Evolutionary conservation across 2,329 filamentous ascomycete species (phyloP), one percentile per base, ranked within the genome.

Genomic region (Sporothrix schenckii): DNA sequence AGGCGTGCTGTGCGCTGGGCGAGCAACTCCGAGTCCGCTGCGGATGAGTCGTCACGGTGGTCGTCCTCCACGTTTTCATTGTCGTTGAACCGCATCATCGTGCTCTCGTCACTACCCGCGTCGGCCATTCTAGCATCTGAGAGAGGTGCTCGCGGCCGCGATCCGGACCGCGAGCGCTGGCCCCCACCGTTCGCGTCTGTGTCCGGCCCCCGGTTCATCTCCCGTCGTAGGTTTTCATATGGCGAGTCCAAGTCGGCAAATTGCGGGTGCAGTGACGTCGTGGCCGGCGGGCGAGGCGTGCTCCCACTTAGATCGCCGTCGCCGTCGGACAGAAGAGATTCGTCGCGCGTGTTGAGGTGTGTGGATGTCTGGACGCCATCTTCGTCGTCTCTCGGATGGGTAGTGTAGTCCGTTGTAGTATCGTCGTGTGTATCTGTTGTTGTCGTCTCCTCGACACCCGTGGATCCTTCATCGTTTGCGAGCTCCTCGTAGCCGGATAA

Each of bases 401-500:
- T 75, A 24, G 79, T 79, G 74, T 79, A 80, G n/a, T 79, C 76
- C 3, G 76, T 76, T n/a, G 83, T 81, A 34, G 85, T 83, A 21
- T 88, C 84, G 72, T 89, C 86, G 54, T 86, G 84, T 70, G 87
- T 82, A 0, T 66, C 63, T 39, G 85, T 83, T 78, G 82, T 82
- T 0, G 85, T 84, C 78, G 81, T 87, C 76, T 86, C 85, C 21
- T 85, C 83, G 30, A 79, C 81, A 1, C 77, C 81, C 63, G 80
- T 83, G 70, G 75, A 82, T n/a, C 91, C 89, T 1, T 84, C 83
- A 68, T 87, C 88, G 69, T 91, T 89, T 16, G 88, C 73, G 27
- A 89, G 85, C 77, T 97, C 94, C 78, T 97, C 94, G 80, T 99
- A 97, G 39, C 94, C 93, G 0, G 93, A 97, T 13, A 99, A 87